phyloP scores from a whole-genome alignment of 148 eudicot genomes.

The Rhododendron williamsianum region DNA sequence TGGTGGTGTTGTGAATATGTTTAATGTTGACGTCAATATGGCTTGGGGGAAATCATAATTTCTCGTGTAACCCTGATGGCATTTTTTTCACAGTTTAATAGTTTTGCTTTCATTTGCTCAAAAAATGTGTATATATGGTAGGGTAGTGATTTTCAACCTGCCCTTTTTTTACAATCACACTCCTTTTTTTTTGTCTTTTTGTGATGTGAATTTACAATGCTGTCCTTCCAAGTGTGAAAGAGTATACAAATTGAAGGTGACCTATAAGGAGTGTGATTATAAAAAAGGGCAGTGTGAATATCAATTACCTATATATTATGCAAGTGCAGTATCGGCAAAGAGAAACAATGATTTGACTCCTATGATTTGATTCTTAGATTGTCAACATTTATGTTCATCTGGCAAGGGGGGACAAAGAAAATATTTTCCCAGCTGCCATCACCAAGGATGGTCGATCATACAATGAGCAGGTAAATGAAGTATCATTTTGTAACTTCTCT shows the following conservation, averaged over 20 bases:
- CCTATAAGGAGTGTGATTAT: background rate
- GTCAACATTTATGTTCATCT: slow-evolving; percentile 87
- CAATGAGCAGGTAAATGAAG: slow-evolving; percentile 66
- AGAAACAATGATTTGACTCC: background rate
- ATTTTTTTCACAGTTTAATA: background rate
- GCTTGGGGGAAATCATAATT: background rate
- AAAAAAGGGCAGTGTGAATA: background rate
- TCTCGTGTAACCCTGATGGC: background rate
- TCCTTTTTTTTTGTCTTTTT: background rate
- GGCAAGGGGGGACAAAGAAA: slow-evolving; percentile 78
- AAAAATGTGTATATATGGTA: background rate
- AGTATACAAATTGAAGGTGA: background rate
- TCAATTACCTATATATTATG: background rate
- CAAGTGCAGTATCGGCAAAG: background rate
- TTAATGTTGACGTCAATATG: background rate
- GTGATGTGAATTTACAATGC: background rate
- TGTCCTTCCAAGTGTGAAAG: background rate
- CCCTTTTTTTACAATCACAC: background rate
- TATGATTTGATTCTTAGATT: slow-evolving; percentile 46
- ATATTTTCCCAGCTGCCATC: slow-evolving; percentile 82
- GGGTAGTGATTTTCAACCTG: background rate
- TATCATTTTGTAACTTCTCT: background rate
- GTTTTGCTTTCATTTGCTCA: background rate
- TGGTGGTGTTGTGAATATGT: background rate
- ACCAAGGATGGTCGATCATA: slow-evolving; percentile 93